Conservation (phyloP, 2,329 filamentous ascomycete species). For the Tetracladium maxilliforme region DNA sequence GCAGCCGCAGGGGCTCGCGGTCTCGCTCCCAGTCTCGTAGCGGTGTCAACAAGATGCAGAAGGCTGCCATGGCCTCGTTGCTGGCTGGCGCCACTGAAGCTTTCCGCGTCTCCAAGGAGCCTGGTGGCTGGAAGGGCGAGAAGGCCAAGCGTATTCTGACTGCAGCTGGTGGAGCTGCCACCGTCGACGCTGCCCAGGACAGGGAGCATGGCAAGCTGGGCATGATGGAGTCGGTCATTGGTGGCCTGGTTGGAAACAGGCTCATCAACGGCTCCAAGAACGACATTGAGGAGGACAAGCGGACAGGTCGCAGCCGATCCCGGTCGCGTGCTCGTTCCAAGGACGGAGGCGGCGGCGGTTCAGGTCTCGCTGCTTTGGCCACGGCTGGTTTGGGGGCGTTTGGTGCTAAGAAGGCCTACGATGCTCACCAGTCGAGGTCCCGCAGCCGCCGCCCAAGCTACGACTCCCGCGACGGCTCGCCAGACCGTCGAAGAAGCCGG, state of each 20-base stretch:
- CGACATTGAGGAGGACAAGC: conserved; percentile 42
- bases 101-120: conserved; percentile 78
- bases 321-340: conserved; percentile 49
- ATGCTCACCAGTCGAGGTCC: conserved; percentile 32
- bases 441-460: conserved; percentile 39
- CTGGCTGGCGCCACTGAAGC: conserved; percentile 85
- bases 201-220: conserved; percentile 65
- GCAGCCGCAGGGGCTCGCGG: conserved; percentile 20
- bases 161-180: conserved; percentile 71
- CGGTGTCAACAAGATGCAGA: conserved; percentile 49
- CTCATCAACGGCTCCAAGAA: conserved; percentile 67
- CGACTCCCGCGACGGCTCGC: conserved; percentile 24
- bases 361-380: conserved; percentile 37
- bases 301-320: conserved; percentile 51
- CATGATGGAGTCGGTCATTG: conserved; percentile 74
- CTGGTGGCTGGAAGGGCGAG: conserved; percentile 77
- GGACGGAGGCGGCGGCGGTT: conserved; percentile 22
- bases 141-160: conserved; percentile 89
- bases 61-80: conserved; percentile 82
- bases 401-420: conserved; percentile 43
- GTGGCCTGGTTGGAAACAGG: conserved; percentile 74
- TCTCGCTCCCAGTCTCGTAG: too few species aligned
- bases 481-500: too few species aligned
- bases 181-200: conserved; percentile 66
- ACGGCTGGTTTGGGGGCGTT: conserved; percentile 46